A percentile compares a stretch with the other conserved stretches of the same genome.
Conservation (phyloP, 371 early-diverging fungal genomes). For the Mycotypha africana region DNA sequence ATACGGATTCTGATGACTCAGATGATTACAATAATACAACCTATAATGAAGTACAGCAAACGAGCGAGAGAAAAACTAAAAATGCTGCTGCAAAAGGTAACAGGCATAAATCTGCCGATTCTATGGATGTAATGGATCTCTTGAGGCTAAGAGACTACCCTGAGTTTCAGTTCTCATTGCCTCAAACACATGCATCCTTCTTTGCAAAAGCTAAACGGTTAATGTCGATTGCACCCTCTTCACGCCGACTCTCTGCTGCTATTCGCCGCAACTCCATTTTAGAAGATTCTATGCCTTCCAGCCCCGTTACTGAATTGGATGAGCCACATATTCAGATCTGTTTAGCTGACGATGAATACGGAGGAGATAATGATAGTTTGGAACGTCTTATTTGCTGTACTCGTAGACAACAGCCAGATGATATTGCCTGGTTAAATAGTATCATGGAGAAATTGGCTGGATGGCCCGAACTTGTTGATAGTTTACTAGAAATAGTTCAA, state of each 20-base stretch:
- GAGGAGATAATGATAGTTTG: slow-evolving; percentile 6
- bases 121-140: slow-evolving; percentile 4
- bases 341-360: slow-evolving; percentile 6
- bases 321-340: slow-evolving; percentile 25
- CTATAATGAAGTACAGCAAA: not conserved
- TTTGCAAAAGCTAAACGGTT: slow-evolving; percentile 33
- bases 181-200: slow-evolving; percentile 19
- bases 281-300: slow-evolving; percentile 21
- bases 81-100: slow-evolving; percentile 5
- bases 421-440: slow-evolving; percentile 27
- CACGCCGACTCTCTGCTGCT: slow-evolving; percentile 15
- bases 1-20: too few relatives aligned
- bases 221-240: slow-evolving; percentile 24
- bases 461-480: slow-evolving; percentile 37
- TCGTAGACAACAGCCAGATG: slow-evolving; percentile 38
- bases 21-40: slow-evolving; percentile 5
- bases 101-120: not conserved
- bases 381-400: slow-evolving; percentile 20
- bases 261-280: slow-evolving; percentile 34
- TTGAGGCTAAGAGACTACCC: slow-evolving; percentile 27
- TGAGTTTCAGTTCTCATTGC: slow-evolving; percentile 22
- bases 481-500: slow-evolving; percentile 21
- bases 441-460: slow-evolving; percentile 27
- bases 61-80: slow-evolving; percentile 10
- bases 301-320: slow-evolving; percentile 17